Evolutionary conservation across 78 protist species (phyloP), one percentile per base, ranked within the genome.

Genomic region (Dictyostelium intermedium): DNA sequence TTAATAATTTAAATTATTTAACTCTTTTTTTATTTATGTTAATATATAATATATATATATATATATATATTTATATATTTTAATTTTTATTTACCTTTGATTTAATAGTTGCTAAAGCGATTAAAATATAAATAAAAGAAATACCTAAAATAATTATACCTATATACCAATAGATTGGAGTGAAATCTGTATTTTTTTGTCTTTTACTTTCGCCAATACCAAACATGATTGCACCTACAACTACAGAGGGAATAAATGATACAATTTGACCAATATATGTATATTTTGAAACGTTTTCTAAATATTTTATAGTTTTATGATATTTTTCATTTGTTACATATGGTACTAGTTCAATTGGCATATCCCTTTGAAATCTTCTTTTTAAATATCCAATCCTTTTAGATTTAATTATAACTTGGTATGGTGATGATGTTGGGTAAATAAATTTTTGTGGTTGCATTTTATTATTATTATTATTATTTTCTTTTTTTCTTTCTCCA

Each of bases 151-250:
- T 27, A n/a, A 89, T n/a, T 9, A 89, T 89, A 63, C 94, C 94
- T 5, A 89, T 89, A 81, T 89, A 89, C 94, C 94, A 89, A 50
- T 89, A 89, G 35, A 89, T 89, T 74, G 94, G 94, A 47, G 94
- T 89, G 61, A n/a, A 87, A 14, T 50, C n/a, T 3, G 35, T 41
- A 16, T 25, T 35, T 37, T 73, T 23, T 7, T n/a, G 50, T 80
- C 74, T 89, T 30, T 73, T 87, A 39, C 70, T 9, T 80, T 89
- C 83, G 23, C 94, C 94, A 69, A 89, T 82, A 50, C 87, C 94
- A 63, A 89, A 79, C 41, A 70, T 39, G 27, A 89, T n/a, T 5
- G 82, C 87, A n/a, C 94, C 94, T 25, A 37, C 41, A 32, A 89
- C 27, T 23, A 89, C n/a, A 3, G 82, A n/a, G 3, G 94, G 94